Evolutionary conservation across 805 yeast species (phyloP).

Genomic region (Kluyveromyces nonfermentans): DNA sequence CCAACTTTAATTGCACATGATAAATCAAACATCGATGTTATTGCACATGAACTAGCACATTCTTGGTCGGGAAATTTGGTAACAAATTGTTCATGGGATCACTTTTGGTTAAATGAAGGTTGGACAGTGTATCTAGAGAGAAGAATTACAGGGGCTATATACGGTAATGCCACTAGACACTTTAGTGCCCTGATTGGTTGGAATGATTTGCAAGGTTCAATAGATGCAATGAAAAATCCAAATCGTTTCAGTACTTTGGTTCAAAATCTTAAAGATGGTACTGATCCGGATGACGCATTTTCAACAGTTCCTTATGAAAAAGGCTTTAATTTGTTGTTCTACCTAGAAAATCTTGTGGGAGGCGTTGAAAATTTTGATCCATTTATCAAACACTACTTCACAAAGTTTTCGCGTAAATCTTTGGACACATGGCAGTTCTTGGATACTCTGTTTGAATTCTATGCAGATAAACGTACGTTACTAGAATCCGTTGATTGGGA

Average conservation of each 20-base stretch:
- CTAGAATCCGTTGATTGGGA: constrained; percentile 77
- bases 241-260: constrained; percentile 53
- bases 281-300: constrained; percentile 86
- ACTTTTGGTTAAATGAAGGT: constrained; percentile 92
- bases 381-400: constrained; percentile 71
- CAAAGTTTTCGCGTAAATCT: constrained; percentile 56
- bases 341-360: constrained; percentile 61
- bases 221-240: constrained; percentile 52
- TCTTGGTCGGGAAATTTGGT: constrained; percentile 91
- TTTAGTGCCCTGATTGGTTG: constrained; percentile 83
- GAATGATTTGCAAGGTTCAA: constrained; percentile 64
- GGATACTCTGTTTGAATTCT: constrained; percentile 65
- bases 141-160: constrained; percentile 66
- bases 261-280: constrained; percentile 56
- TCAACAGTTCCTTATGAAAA: constrained; percentile 86
- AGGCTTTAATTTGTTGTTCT: constrained; percentile 71
- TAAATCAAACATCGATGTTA: constrained; percentile 75
- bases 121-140: constrained; percentile 93
- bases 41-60: constrained; percentile 90
- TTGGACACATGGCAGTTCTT: constrained; percentile 76
- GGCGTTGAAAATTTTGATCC: constrained; percentile 62
- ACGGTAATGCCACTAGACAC: constrained; percentile 71
- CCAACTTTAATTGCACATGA: constrained; percentile 83
- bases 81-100: constrained; percentile 87
- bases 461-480: constrained; percentile 36